These are phyloP conservation scores for Thelonectria olida DNA, from an alignment of 2,329 filamentous ascomycete species.

Conservation along the genomic window DNA sequence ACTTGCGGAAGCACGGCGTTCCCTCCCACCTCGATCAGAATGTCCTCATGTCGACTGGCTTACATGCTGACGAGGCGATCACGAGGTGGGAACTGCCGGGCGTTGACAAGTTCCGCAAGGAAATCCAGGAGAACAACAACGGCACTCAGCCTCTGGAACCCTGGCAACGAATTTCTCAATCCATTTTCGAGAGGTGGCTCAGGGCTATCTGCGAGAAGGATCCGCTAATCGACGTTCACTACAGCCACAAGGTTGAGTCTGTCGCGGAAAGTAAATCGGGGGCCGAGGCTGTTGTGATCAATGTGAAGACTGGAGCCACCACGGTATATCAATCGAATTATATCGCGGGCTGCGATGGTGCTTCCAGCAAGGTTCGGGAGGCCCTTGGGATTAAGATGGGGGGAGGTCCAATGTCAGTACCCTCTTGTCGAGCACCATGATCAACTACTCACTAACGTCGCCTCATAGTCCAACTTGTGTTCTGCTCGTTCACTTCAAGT, in stretches of 20 bases:
- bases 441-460: not conserved
- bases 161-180: conserved; percentile 11
- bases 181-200: conserved; percentile 8
- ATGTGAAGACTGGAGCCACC: not conserved
- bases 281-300: not conserved
- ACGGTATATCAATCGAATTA: not conserved
- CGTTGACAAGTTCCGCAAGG: conserved; percentile 2
- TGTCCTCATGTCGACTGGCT: not conserved
- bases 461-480: not conserved
- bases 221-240: conserved; percentile 6
- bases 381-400: not conserved
- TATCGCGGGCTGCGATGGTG: conserved; percentile 8
- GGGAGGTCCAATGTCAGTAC: conserved; percentile 7
- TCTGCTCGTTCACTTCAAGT: conserved; percentile 7
- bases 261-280: not conserved
- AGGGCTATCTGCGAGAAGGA: conserved; percentile 6
- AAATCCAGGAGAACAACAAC: conserved; percentile 1
- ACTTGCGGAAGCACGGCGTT: not conserved
- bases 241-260: not conserved
- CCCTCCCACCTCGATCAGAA: not conserved
- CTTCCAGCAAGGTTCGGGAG: not conserved
- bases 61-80: not conserved
- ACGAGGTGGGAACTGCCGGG: conserved; percentile 4
- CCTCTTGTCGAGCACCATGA: too few relatives aligned
- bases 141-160: conserved; percentile 9